Base-by-base conservation (phyloP, 2,329 filamentous ascomycete genomes). In the Colletotrichum acutatum region DNA sequence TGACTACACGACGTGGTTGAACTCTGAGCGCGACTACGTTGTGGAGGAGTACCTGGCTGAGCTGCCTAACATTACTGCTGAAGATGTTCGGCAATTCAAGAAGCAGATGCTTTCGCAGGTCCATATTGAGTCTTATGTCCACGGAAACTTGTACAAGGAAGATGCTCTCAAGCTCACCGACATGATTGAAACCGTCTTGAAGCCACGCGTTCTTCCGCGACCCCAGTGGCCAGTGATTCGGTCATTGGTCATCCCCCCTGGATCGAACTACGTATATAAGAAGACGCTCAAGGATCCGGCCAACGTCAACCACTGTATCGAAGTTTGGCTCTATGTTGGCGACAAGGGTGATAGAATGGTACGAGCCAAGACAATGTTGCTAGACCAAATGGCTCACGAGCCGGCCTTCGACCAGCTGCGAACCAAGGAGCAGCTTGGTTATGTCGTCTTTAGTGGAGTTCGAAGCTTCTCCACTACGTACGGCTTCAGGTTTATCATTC, bases 401-500 rank as follows among this genome's bases (percentile, higher is more conserved):
- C 95, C 95, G 4, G 93, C 93, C 9, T 99, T 98, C 80, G 95
- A 99, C 82, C 95, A 97, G 81, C 88, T 99, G 8, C 91, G 97
- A 62, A 98, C 97, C 56, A 98, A 98, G 83, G 96, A 99, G 82
- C 96, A 99, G 83, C 92, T 99, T 7, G 97, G 97, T 14, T 99
- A 99, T 78, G 94, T 99, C 66, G 96, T 99, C 0, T 98, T 96
- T 83, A 96, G 94, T 61, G 94, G 95, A 32, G 87, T 91, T 12
- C 88, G 92, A 52, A 89, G 89, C 65, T 90, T 93, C 68, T 85
- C 91, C n/a, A 95, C 93, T 0, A 96, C 93, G 0, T 92, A 94
- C 78, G 94, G 94, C 1, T 97, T 97, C 83, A 90, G 95, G 6
- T 93, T 99, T 75, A 90, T 98, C 74, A 95, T 99, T 34, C 97